Evolutionary conservation across 305 asterid species (phyloP), one percentile per base, ranked within the genome.

Genomic region (Fraxinus velutina): DNA sequence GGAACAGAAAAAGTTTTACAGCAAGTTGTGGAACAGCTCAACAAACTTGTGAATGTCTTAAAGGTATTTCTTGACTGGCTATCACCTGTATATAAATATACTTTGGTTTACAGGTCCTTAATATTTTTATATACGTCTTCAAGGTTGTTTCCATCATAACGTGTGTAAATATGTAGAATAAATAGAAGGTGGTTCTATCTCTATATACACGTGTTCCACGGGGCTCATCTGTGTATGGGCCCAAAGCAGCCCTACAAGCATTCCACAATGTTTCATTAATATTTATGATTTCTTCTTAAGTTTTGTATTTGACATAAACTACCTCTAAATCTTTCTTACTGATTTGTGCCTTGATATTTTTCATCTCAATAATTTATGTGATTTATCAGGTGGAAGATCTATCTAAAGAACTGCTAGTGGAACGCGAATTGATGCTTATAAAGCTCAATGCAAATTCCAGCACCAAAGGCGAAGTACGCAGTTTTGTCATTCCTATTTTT

Each of bases 381-480:
- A 55, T 81, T 27, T 85, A 68, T 81, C 89, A 94, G 98, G 97
- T 94, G 29, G 97, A 92, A 82, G 98, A 94, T 85, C 82, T 93
- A 78, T 94, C 98, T 9, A 89, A 81, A 85, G 97, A 91, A 82
- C 88, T 97, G 47, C 97, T 88, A 87, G 97, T 94, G 60, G 98
- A 94, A 90, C 95, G 98, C 55, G 98, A 94, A 87, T 85, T 94
- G 82, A 91, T 94, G 97, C 97, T 94, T 82, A 86, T 93, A 82
- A 94, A 94, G 86, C 88, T 94, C 84, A 88, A 91, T 76, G 91
- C 95, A 77, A 94, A 94, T 83, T 84, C 90, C 82, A 84, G 73
- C 55, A 84, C 91, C 78, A 90, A 88, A 86, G 91, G 92, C 78
- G 97, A 94, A 83, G 98, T 94, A 90, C 73, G 82, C 19, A 5